Evolutionary conservation across 768 basidiomycete species (phyloP).

Genomic region (Amanita polypyramis): DNA sequence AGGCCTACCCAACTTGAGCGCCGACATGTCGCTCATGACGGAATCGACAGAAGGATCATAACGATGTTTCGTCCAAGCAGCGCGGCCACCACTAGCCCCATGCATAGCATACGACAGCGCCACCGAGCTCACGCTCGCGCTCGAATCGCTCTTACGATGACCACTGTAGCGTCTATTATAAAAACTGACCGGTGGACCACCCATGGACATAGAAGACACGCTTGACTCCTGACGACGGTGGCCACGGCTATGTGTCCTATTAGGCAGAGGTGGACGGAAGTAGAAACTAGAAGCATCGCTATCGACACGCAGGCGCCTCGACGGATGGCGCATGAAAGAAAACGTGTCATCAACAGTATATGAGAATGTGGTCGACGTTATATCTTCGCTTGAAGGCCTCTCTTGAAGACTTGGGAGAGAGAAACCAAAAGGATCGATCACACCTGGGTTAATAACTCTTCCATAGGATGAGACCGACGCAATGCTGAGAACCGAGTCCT

Average conservation of each 20-base stretch:
- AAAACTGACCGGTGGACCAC: slow-evolving; percentile 56
- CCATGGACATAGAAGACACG: slow-evolving; percentile 36
- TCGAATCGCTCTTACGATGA: slow-evolving; percentile 49
- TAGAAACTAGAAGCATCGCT: slow-evolving; percentile 76
- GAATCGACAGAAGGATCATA: slow-evolving; percentile 57
- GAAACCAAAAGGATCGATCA: slow-evolving; percentile 67
- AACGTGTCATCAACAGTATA: slow-evolving; percentile 68
- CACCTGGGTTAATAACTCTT: slow-evolving; percentile 49
- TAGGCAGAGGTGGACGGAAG: slow-evolving; percentile 34
- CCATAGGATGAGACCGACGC: slow-evolving; percentile 78
- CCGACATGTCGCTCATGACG: slow-evolving; percentile 51
- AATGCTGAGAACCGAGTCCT: slow-evolving; percentile 61
- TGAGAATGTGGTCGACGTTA: slow-evolving; percentile 38
- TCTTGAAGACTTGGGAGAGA: slow-evolving; percentile 42
- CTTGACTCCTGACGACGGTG: slow-evolving; percentile 58
- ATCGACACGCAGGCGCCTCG: slow-evolving; percentile 45
- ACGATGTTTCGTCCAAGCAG: slow-evolving; percentile 49
- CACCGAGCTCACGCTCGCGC: slow-evolving; percentile 45
- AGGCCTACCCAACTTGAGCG: slow-evolving; percentile 49
- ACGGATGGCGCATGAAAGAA: slow-evolving; percentile 38
- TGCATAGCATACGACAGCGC: slow-evolving; percentile 44
- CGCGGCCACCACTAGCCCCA: slow-evolving; percentile 43
- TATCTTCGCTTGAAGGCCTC: slow-evolving; percentile 48
- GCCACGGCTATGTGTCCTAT: slow-evolving; percentile 24
- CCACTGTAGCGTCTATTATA: slow-evolving; percentile 47